Conservation (phyloP, 495 filamentous ascomycete species). For the Sabuloglossum arenarium region DNA sequence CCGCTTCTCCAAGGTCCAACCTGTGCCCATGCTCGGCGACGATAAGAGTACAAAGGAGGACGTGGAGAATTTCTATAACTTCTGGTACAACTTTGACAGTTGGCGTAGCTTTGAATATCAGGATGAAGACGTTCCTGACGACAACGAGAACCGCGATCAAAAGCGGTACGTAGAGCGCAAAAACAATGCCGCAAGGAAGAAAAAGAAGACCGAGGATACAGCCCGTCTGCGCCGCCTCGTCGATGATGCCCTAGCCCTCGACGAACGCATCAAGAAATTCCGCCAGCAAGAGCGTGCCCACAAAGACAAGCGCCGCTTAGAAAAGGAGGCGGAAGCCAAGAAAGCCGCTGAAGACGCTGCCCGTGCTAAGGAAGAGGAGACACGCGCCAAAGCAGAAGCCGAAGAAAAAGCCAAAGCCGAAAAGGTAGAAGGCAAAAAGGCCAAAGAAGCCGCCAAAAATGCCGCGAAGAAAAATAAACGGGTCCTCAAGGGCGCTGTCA, state of each 20-base stretch:
- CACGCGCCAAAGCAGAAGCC: conserved; percentile 52
- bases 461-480: conserved; percentile 99
- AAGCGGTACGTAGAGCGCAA: conserved; percentile 95
- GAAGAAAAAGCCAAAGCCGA: conserved; percentile 71
- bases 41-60: conserved; percentile 72
- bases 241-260: conserved; percentile 58
- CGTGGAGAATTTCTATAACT: conserved; percentile 93
- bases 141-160: conserved; percentile 97
- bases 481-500: conserved; percentile 73
- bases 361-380: conserved; percentile 56
- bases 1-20: conserved; percentile 77
- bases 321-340: conserved; percentile 81
- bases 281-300: conserved; percentile 68
- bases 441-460: conserved; percentile 92
- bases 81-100: conserved; percentile 98
- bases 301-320: conserved; percentile 82
- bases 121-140: conserved; percentile 95
- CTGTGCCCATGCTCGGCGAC: conserved; percentile 67
- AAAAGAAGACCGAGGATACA: conserved; percentile 98
- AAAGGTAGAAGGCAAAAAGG: conserved; percentile 76
- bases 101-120: conserved; percentile 97
- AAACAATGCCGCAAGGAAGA: conserved; percentile 90
- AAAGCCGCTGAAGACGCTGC: conserved; percentile 60
- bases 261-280: conserved; percentile 97
- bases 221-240: conserved; percentile 71